Conservation (phyloP, 345 rosid species). For the Populus nigra region DNA sequence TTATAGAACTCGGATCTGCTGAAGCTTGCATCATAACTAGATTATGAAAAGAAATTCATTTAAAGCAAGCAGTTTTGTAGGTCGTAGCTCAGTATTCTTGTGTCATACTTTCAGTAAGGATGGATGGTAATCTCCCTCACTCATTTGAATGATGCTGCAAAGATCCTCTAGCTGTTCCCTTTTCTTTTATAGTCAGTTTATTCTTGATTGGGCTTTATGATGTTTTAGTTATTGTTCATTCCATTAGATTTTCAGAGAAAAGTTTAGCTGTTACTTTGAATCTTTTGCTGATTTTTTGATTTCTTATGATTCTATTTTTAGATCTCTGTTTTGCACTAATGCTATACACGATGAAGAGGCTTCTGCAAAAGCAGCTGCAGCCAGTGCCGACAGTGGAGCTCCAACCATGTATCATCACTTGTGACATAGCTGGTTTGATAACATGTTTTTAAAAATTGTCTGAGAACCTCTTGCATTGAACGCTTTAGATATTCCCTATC, state of each 20-base stretch:
- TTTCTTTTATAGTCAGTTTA: background rate
- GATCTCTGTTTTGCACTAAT: slow-evolving; percentile 46
- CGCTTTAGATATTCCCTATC: background rate
- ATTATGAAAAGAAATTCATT: background rate
- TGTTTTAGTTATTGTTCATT: background rate
- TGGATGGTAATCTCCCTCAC: background rate
- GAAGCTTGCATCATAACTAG: background rate
- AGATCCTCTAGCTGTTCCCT: background rate
- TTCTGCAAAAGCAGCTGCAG: slow-evolving; percentile 68
- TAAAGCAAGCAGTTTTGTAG: background rate
- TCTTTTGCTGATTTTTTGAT: background rate
- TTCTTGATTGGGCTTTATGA: background rate
- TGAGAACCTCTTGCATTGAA: background rate
- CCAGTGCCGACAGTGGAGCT: slow-evolving; percentile 57
- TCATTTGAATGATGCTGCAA: background rate
- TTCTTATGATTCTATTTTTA: slow-evolving; percentile 17
- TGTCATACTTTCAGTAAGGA: background rate
- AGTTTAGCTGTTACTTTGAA: background rate
- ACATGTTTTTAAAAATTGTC: slow-evolving; percentile 24
- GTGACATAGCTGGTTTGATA: slow-evolving; percentile 28
- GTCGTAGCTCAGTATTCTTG: background rate
- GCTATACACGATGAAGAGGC: slow-evolving; percentile 74
- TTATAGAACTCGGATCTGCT: background rate
- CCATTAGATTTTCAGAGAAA: background rate
- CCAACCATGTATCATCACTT: slow-evolving; percentile 70